Evolutionary conservation across 2,329 filamentous ascomycete species (phyloP), one percentile per base, ranked within the genome.

Genomic region (Didymosphaeria variabile): DNA sequence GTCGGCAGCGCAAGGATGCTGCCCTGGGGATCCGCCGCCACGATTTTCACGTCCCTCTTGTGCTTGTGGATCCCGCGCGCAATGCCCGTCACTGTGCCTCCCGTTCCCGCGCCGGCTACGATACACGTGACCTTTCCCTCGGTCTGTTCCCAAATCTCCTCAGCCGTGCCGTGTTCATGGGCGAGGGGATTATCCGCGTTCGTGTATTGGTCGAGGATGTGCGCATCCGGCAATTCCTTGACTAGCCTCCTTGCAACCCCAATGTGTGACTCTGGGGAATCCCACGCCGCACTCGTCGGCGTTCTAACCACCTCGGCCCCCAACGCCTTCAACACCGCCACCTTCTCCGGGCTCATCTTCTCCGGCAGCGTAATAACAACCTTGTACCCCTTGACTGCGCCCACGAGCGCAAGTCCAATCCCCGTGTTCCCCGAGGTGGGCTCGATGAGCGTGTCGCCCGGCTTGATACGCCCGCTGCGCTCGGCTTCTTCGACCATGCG

Each of bases 331-430:
- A 99, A 86, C 31, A 99, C 95, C 2, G 94, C 91, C 42, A 99
- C 95, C 81, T 99, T 99, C 81, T 99, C 95, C 51, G 93, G 91
- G 1, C 93, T 97, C 95, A 99, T 99, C 85, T 99, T 99, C 83
- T 99, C 95, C 55, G 95, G 95, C 49, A 99, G 88, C 12, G 95
- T 99, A 79, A 99, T 99, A 81, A 99, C 98, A 44, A 94, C 96
- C 81, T 94, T 94, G 86, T 98, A 99, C 68, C 94, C 94, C 84
- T 97, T 98, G 74, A 99, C 91, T 17, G 95, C 95, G 60, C 88
- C 94, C 19, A 98, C 94, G 36, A 99, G 88, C 31, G 95, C 95
- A 44, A 99, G 86, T 23, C 95, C 95, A 68, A 99, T 99, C 68
- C 95, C 95, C 84, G 95, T 99, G 79, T 99, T 99, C 58, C 95